phyloP scores from a whole-genome alignment of 163 green algal species.

The Scenedesmus sp. region DNA sequence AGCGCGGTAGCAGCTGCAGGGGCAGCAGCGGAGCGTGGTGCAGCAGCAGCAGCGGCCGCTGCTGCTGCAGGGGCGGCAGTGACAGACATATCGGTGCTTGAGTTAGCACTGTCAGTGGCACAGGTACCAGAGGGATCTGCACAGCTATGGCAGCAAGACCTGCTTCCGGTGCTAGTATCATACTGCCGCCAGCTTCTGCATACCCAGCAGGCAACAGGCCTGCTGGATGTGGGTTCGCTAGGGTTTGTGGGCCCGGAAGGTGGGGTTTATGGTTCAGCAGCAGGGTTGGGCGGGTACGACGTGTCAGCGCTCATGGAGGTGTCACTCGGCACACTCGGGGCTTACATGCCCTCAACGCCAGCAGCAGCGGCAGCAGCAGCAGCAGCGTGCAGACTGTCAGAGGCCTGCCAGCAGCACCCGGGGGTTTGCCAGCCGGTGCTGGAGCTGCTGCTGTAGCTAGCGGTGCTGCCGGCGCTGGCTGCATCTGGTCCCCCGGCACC shows the following conservation, averaged over 20 bases:
- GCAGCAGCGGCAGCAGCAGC: conserved; percentile 39
- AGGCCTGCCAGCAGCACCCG: background rate
- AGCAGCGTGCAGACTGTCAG: conserved; percentile 34
- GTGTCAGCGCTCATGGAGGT: background rate
- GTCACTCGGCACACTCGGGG: conserved; percentile 8
- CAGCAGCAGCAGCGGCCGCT: background rate
- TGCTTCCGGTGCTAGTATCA: conserved; percentile 44
- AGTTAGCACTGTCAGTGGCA: conserved; percentile 56
- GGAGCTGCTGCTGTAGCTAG: conserved; percentile 6
- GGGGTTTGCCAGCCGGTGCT: background rate
- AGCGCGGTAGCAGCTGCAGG: background rate
- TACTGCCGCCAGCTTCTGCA: conserved; percentile 58
- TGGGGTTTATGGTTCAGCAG: background rate
- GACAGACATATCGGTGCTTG: conserved; percentile 55
- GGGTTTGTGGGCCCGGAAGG: background rate
- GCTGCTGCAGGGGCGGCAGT: conserved; percentile 13
- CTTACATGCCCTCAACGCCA: background rate
- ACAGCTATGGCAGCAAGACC: conserved; percentile 58
- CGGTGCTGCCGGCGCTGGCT: conserved; percentile 20
- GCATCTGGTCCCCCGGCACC: conserved; percentile 63
- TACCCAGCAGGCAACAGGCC: conserved; percentile 23
- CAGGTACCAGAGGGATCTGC: conserved; percentile 58
- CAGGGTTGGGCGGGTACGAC: background rate
- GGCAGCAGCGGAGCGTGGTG: conserved; percentile 13
- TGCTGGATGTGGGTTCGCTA: background rate